Percentiles rank a stretch among this genome's conserved stretches.
phyloP scores from a whole-genome alignment of 2,329 filamentous ascomycete species.

The Sarocladiaceae sp. region DNA sequence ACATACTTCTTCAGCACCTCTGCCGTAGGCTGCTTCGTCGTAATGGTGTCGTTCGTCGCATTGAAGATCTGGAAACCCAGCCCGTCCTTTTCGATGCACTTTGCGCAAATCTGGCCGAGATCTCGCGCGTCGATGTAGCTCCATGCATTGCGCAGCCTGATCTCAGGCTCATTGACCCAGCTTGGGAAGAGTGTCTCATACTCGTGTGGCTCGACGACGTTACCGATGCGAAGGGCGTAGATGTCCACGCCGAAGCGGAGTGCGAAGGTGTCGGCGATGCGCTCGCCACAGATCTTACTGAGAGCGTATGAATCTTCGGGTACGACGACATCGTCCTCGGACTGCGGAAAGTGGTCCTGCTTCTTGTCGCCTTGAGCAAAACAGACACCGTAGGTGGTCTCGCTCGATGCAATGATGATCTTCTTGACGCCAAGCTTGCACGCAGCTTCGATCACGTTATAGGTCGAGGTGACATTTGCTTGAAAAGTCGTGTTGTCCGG shows the following conservation, averaged over 20 bases:
- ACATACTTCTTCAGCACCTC: conserved; percentile 46
- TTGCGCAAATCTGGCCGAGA: conserved; percentile 56
- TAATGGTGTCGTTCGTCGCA: conserved; percentile 59
- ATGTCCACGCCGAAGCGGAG: conserved; percentile 53
- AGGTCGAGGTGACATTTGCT: conserved; percentile 50
- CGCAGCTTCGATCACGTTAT: conserved; percentile 61
- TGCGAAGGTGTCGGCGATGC: conserved; percentile 52
- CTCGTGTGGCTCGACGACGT: conserved; percentile 58
- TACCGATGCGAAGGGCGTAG: conserved; percentile 57
- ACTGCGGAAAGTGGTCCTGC: conserved; percentile 53
- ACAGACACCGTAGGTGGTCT: conserved; percentile 59
- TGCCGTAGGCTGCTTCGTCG: conserved; percentile 38
- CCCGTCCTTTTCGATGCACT: conserved; percentile 46
- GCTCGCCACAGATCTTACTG: conserved; percentile 55
- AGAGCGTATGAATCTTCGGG: conserved; percentile 60
- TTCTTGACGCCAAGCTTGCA: conserved; percentile 59
- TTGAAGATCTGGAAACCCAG: conserved; percentile 63
- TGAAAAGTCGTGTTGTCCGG: conserved; percentile 57
- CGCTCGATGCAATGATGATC: conserved; percentile 55
- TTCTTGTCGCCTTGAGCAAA: conserved; percentile 55
- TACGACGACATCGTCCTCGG: conserved; percentile 54
- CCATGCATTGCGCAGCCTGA: conserved; percentile 56
- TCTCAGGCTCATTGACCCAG: conserved; percentile 45
- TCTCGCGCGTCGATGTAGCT: conserved; percentile 60
- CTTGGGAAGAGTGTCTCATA: conserved; percentile 49